Evolutionary conservation across 257 asterid species (phyloP).

Genomic region (Nicotiana tomentosiformis): DNA sequence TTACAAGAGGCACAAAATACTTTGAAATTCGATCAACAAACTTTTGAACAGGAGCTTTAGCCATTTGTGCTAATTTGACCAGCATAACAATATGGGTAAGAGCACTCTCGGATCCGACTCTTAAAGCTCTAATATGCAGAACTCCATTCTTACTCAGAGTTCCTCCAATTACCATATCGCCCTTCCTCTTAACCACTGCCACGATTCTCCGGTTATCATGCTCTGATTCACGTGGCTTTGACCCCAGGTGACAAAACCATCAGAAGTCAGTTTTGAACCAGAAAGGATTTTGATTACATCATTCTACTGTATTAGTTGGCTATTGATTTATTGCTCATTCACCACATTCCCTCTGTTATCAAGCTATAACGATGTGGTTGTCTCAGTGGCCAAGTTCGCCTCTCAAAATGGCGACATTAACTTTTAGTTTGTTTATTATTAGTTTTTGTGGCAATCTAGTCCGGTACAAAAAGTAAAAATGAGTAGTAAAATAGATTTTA

Average conservation of each 20-base stretch:
- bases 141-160: slow-evolving; percentile 59
- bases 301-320: slow-evolving; percentile 54
- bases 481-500: too few species aligned
- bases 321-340: slow-evolving; percentile 58
- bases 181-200: slow-evolving; percentile 50
- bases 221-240: slow-evolving; percentile 41
- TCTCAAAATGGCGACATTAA: too few species aligned
- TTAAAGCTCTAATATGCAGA: slow-evolving; percentile 50
- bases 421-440: too few species aligned
- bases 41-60: slow-evolving; percentile 57
- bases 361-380: not conserved
- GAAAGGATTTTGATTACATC: slow-evolving; percentile 52
- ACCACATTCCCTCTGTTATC: slow-evolving; percentile 35
- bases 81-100: slow-evolving; percentile 55
- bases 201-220: slow-evolving; percentile 59
- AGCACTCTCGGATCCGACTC: slow-evolving; percentile 66
- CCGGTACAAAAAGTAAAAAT: too few species aligned
- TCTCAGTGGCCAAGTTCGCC: too few species aligned
- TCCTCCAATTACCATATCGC: slow-evolving; percentile 67
- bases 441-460: too few species aligned
- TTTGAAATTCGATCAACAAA: slow-evolving; percentile 41
- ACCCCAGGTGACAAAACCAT: slow-evolving; percentile 59
- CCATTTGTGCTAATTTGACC: slow-evolving; percentile 57
- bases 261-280: slow-evolving; percentile 70
- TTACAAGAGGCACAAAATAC: slow-evolving; percentile 38